phyloP scores from a whole-genome alignment of 306 rosid genomes.

The Notholithocarpus densiflorus region DNA sequence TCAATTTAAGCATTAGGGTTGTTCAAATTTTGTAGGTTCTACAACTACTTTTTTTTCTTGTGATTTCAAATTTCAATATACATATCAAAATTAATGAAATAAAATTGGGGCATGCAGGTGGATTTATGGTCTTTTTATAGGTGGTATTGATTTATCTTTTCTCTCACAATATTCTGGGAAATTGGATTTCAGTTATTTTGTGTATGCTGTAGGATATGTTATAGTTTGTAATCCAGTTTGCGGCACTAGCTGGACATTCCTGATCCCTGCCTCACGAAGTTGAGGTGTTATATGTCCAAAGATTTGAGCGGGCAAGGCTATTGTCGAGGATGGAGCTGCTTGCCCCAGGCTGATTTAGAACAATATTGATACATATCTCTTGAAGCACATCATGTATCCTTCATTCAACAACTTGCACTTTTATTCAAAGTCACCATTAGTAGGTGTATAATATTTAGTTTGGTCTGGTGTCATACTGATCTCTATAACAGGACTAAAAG shows the following conservation, averaged over 20 bases:
- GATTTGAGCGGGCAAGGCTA: neutral
- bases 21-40: constrained; percentile 31
- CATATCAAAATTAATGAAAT: neutral
- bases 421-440: neutral
- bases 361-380: neutral
- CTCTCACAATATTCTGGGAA: neutral
- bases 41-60: neutral
- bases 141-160: neutral
- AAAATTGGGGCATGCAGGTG: neutral
- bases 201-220: neutral
- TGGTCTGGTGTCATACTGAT: neutral
- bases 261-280: neutral
- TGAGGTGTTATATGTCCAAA: neutral
- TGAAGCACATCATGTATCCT: neutral
- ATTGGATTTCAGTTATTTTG: neutral
- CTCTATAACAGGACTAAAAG: neutral
- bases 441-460: no score
- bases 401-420: neutral
- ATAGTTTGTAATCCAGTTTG: neutral
- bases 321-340: neutral
- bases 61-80: constrained; percentile 12
- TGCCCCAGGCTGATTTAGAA: neutral
- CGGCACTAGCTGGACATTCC: neutral
- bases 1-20: constrained; percentile 30
- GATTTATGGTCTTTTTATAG: neutral